Percentiles rank a stretch among this genome's conserved stretches.
These are phyloP conservation scores for Xylariaceae sp. DNA, from an alignment of 2,329 filamentous ascomycete species.

Conservation along the genomic window DNA sequence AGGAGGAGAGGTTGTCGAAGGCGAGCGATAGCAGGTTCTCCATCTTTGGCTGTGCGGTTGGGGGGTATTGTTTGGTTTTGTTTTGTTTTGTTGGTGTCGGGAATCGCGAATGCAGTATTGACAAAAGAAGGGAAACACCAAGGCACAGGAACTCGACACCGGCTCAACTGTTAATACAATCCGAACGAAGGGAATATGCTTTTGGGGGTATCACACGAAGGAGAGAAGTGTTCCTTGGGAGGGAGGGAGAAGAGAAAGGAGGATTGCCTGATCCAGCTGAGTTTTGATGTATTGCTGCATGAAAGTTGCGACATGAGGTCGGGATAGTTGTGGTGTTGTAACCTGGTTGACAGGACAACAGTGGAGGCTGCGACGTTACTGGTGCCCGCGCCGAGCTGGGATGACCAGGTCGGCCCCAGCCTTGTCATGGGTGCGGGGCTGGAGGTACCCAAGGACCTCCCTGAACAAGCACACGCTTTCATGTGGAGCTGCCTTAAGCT, in stretches of 20 bases:
- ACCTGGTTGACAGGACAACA: no score
- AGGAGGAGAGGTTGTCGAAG: slow-evolving; percentile 93
- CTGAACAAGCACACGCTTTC: no score
- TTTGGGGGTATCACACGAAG: slow-evolving; percentile 3
- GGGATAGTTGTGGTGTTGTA: no score
- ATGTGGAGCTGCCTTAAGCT: no score
- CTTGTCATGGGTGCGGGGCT: no score
- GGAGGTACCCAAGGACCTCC: no score
- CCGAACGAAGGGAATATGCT: slow-evolving; percentile 5
- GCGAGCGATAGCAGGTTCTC: slow-evolving; percentile 86
- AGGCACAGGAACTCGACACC: slow-evolving; percentile 1
- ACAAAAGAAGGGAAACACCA: slow-evolving; percentile 2
- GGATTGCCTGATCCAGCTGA: not conserved
- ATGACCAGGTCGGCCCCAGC: no score
- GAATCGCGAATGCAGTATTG: no score
- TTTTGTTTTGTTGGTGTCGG: not conserved
- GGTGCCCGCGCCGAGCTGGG: no score
- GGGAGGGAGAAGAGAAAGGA: slow-evolving; percentile 4
- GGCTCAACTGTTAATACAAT: slow-evolving; percentile 11
- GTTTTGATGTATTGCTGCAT: no score
- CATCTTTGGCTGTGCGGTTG: slow-evolving; percentile 45
- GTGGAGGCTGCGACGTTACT: no score
- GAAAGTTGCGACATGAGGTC: no score
- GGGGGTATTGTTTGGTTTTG: slow-evolving; percentile 6
- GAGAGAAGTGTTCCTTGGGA: slow-evolving; percentile 1